Evolutionary conservation across 768 basidiomycete genomes (phyloP), one percentile per base, ranked within the genome.

Genomic region (Lanmaoa pseudosensibilis): DNA sequence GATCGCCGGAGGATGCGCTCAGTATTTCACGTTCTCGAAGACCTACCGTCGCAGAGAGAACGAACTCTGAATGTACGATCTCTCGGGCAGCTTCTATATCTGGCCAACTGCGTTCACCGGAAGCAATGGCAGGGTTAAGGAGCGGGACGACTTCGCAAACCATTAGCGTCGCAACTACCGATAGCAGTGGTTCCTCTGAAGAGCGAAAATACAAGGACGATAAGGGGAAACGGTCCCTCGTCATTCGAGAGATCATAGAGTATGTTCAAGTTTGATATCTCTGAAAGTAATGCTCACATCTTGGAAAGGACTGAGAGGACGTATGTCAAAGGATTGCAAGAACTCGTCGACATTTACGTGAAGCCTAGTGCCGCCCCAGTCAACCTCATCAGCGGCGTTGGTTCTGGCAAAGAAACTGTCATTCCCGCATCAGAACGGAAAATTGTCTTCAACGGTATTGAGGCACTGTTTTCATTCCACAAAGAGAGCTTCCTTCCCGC

Each of bases 281-380:
- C n/a, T 37, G 12, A n/a, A 27, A 25, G 32, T 15, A 23, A 45
- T 18, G 27, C 60, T 70, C 34, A 70, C 44, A 10, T 21, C 7
- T 55, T n/a, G 33, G 61, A 36, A 66, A 93, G 92, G 65, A 98
- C 96, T 43, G 97, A 99, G 73, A 81, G 90, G 58, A 94, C 94
- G 2, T 99, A 99, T 73, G 92, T 96, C 57, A 88, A 88, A 60
- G 90, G 93, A n/a, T 75, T 99, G 33, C 87, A 92, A 66, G 96
- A 97, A 71, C 83, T 99, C 10, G 86, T 95, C 48, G 90, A 93
- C 56, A 96, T 99, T 49, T 99, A 98, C 68, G 90, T 98, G 74
- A 88, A 85, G 67, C 94, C 94, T 43, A 87, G 89, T 6, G 78
- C 83, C 11, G 82, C 82, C 25, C 79, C 87, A 4, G 85, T 89